Evolutionary conservation across 352 stramenopile species (phyloP).

Genomic region (Pythium periplocum): DNA sequence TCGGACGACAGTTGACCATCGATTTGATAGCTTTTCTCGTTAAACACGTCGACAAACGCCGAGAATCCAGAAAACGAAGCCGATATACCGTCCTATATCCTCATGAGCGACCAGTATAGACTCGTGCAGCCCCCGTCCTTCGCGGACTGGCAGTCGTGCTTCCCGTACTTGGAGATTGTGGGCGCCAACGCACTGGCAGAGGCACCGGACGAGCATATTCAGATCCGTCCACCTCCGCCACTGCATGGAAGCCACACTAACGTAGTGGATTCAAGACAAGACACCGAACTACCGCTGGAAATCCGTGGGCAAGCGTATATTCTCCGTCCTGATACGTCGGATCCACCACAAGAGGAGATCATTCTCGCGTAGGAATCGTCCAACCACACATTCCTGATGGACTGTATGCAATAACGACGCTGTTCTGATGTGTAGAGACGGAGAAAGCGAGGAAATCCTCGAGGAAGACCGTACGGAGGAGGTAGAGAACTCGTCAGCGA

Average conservation of each 20-base stretch:
- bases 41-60: no score
- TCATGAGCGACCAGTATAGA: conserved; percentile 47
- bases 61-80: not conserved
- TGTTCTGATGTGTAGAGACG: conserved; percentile 21
- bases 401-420: not conserved
- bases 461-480: conserved; percentile 17
- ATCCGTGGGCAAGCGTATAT: conserved; percentile 3
- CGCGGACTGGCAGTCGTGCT: conserved; percentile 36
- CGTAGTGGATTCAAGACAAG: conserved; percentile 8
- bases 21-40: no score
- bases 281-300: conserved; percentile 1
- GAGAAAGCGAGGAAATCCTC: conserved; percentile 38
- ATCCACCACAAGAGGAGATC: conserved; percentile 20
- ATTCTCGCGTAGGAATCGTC: conserved; percentile 18
- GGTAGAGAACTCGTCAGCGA: not conserved
- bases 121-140: conserved; percentile 40
- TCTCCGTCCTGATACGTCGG: conserved; percentile 3
- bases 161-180: conserved; percentile 35
- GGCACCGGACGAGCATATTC: conserved; percentile 38
- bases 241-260: no score
- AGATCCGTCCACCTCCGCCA: conserved; percentile 8
- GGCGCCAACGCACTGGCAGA: conserved; percentile 20
- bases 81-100: conserved; percentile 24
- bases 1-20: no score
- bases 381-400: conserved; percentile 1